Percentiles rank a stretch among this genome's conserved stretches.
phyloP scores from a whole-genome alignment of 2,329 filamentous ascomycete species.

The Neurospora sp. region DNA sequence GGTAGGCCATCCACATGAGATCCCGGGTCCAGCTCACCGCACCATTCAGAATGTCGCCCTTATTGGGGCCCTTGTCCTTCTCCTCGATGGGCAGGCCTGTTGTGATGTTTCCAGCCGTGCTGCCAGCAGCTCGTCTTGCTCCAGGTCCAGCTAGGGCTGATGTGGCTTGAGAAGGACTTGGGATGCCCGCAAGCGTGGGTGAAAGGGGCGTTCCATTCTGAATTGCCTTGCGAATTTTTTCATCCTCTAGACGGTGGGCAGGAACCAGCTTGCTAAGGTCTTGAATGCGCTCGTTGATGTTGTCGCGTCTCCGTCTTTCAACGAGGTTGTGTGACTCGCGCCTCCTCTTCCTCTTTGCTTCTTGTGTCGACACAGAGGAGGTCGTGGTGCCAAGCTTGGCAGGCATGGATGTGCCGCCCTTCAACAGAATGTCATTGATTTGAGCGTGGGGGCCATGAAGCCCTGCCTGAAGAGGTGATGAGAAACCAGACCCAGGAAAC shows the following conservation, averaged over 20 bases:
- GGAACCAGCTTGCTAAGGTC: conserved; percentile 92
- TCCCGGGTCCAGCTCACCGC: conserved; percentile 96
- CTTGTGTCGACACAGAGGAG: conserved; percentile 63
- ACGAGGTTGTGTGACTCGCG: conserved; percentile 95
- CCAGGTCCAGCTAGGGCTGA: conserved; percentile 80
- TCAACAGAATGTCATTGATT: conserved; percentile 82
- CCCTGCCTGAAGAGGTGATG: conserved; percentile 64
- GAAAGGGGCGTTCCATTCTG: conserved; percentile 86
- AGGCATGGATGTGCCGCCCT: conserved; percentile 80
- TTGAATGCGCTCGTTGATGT: conserved; percentile 98
- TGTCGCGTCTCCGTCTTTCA: conserved; percentile 87
- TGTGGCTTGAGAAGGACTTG: conserved; percentile 65
- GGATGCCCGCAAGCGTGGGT: conserved; percentile 64
- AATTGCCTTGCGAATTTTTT: conserved; percentile 92
- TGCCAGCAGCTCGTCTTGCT: conserved; percentile 67
- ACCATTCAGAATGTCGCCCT: conserved; percentile 95
- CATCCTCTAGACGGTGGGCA: conserved; percentile 84
- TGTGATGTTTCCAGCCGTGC: conserved; percentile 70
- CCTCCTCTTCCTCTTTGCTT: conserved; percentile 84
- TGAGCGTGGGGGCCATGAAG: conserved; percentile 53
- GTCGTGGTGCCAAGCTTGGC: conserved; percentile 59
- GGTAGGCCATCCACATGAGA: conserved; percentile 91
- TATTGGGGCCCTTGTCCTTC: conserved; percentile 97
- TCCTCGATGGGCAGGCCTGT: conserved; percentile 89
- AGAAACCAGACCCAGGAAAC: conserved; percentile 80